Evolutionary conservation across 2,329 filamentous ascomycete genomes (phyloP), one percentile per base, ranked within the genome.

Genomic region (Pseudogymnoascus sp.): DNA sequence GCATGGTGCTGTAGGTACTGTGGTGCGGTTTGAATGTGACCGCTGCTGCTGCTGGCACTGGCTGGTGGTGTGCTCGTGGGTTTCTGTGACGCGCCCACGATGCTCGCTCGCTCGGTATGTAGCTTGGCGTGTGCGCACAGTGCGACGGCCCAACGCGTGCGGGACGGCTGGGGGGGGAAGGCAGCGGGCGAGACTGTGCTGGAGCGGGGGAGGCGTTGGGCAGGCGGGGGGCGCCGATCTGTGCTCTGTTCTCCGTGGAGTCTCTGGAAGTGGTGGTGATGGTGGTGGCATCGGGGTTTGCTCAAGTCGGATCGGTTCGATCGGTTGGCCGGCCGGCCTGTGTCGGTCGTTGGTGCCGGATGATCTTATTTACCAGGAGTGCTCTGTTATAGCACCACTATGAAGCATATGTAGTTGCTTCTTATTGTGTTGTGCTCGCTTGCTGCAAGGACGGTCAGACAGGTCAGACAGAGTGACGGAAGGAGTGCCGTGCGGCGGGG

Each of bases 211-310:
- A 33, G 28, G 50, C 50, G 50, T 57, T 21, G 50, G 28, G 50
- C 50, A 28, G 50, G 50, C 50, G 50, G 50, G 50, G 50, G 33
- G 26, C 28, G 50, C 50, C 50, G 50, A 57, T 57, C 50, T 57
- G 17, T 31, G n/a, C 31, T 19, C 47, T 57, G n/a, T 33, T 57
- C 47, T 50, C 44, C 44, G 21, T 50, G 42, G 42, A 47, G 23
- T 10, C 1, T 50, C 11, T 47, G 42, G 42, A 23, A 4, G 42
- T 23, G 13, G 42, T 15, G 23, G 15, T 28, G 47, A n/a, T n/a
- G 17, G 21, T 21, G 23, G 15, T 28, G 47, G 28, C 50, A 33
- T 57, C 50, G 50, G 50, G 28, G 50, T 33, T 57, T 57, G 28
- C 9, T 33, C 26, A 19, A 13, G 47, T 31, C n/a, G 21, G 26